Evolutionary conservation across 805 yeast species (phyloP), one percentile per base, ranked within the genome.

Genomic region (Saturnispora silvae): DNA sequence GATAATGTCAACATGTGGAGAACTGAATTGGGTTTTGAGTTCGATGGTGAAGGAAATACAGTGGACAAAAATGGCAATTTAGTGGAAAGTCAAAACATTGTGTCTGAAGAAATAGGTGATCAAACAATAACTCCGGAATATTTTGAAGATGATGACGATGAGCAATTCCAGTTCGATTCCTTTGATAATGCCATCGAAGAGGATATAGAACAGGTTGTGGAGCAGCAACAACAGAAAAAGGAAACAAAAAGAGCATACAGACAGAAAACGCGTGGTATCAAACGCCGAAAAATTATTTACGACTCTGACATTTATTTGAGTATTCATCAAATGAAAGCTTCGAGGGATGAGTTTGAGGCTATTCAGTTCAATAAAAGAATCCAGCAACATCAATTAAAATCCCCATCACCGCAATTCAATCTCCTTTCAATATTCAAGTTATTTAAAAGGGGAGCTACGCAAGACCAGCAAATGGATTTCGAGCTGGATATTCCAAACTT

Each of bases 41-140:
- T 48, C 39, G 49, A 44, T 35, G 40, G 25, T 10, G 34, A 47
- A 28, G 52, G 50, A 2, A 39, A 45, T 5, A 31, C 37, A 13
- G 42, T 44, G 14, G 39, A 36, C 7, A 17, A 20, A 8, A 20
- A 23, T 6, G 31, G 34, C 6, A 15, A 17, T 4, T 14, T 22
- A 14, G 8, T 15, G 3, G 4, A 20, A n/a, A 7, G n/a, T 3
- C 38, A 15, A 10, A 35, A 40, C 10, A 41, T 10, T 8, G 10
- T 22, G 10, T 8, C 10, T 22, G 24, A 22, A 8, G 24, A 22
- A 10, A 22, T 22, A 22, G n/a, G n/a, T n/a, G n/a, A n/a, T n/a
- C n/a, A n/a, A n/a, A n/a, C n/a, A n/a, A n/a, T n/a, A n/a, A n/a
- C n/a, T n/a, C 24, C 24, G 24, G 24, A 8, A 8, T 22, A 7